Evolutionary conservation across 306 rosid genomes (phyloP).

Genomic region (Cicer cuneatum): DNA sequence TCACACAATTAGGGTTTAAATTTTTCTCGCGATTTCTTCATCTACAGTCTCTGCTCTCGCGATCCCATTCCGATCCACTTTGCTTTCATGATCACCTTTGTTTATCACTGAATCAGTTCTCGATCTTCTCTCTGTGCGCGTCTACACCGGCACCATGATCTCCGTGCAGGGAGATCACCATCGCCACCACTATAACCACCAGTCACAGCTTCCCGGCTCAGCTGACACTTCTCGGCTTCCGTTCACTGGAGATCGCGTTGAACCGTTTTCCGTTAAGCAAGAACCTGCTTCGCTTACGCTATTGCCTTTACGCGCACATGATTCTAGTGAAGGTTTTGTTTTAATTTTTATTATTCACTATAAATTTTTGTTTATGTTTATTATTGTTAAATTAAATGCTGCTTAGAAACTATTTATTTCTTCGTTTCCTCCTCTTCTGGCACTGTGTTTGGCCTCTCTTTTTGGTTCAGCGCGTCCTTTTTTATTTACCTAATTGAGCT

Average conservation of each 20-base stretch:
- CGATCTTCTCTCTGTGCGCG: not conserved
- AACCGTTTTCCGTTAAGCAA: slow-evolving; percentile 54
- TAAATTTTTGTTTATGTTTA: not conserved
- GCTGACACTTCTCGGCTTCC: slow-evolving; percentile 42
- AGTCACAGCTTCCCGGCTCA: slow-evolving; percentile 50
- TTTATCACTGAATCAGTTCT: slow-evolving; percentile 38
- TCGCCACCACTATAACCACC: slow-evolving; percentile 57
- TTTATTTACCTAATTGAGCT: slow-evolving; percentile 14
- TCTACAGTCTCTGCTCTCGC: not conserved
- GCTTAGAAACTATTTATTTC: not conserved
- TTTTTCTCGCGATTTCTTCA: slow-evolving; percentile 42
- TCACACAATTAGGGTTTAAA: slow-evolving; percentile 44
- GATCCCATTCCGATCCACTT: slow-evolving; percentile 41
- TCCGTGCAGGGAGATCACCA: slow-evolving; percentile 78
- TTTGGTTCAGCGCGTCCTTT: not conserved
- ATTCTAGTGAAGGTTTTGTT: slow-evolving; percentile 53
- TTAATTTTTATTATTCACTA: slow-evolving; percentile 6
- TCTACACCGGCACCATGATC: slow-evolving; percentile 57
- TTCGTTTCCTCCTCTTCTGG: not conserved
- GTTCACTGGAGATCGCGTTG: slow-evolving; percentile 50
- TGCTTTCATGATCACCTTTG: slow-evolving; percentile 43
- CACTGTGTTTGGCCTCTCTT: not conserved
- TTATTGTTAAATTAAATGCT: not conserved
- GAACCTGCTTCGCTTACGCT: slow-evolving; percentile 52
- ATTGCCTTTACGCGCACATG: slow-evolving; percentile 54